Evolutionary conservation across 345 rosid species (phyloP), one percentile per base, ranked within the genome.

Genomic region (Turritis glabra): DNA sequence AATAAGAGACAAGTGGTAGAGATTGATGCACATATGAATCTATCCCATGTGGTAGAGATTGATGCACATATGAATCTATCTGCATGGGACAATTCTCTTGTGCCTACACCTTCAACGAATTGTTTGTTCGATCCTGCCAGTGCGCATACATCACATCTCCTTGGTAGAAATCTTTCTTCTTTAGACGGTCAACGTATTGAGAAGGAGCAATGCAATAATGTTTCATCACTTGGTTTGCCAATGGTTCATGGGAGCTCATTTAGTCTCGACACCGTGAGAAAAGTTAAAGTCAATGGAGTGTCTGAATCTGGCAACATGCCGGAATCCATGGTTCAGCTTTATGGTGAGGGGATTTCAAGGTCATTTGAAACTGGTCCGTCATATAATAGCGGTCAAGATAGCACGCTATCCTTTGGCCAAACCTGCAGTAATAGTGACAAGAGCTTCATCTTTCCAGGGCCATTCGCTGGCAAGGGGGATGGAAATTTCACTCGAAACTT

Each of bases 1-100:
- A 87, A 82, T 82, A 90, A 91, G 87, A 88, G 85, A 77, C 97
- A 84, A 75, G 78, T 85, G 27, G 71, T 82, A 3, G 84, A 84
- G 74, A 72, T 70, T 74, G 84, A 84, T 59, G 63, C 83, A 56
- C 69, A 52, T 75, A 40, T 82, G 53, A 63, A 61, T 69, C 67
- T 76, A 76, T 44, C 86, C n/a, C n/a, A n/a, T n/a, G 78, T 85
- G 27, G 71, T 82, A 3, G 84, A 84, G 74, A 72, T 70, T 74
- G 84, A 84, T 59, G 63, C 83, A 56, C 69, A 52, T 75, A 40
- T 82, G 53, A 63, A 61, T 69, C 67, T 76, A 76, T 44, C 86
- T 75, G 67, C 82, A 30, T 90, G 91, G 89, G 86, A 84, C 41
- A 80, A 65, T 67, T 43, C 84, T 23, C 68, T 88, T 3, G 86